Conservation (phyloP, 2,329 filamentous ascomycete species). For the Fusarium sp. region DNA sequence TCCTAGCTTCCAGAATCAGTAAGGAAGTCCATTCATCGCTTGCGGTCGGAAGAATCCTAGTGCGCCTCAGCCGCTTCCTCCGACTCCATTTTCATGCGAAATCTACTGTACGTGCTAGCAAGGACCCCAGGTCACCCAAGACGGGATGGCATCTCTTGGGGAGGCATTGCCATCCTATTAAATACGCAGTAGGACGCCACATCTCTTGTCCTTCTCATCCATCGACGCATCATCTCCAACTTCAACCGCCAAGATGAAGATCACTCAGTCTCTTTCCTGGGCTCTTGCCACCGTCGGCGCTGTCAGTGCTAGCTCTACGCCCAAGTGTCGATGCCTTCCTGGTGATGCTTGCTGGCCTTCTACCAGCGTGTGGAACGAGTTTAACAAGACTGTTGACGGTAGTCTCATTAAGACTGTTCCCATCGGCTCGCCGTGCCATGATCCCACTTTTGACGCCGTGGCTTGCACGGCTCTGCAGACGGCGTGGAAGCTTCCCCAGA, state of each 20-base stretch:
- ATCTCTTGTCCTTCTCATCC: neutral
- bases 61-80: neutral
- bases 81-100: neutral
- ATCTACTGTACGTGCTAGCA: neutral
- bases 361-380: constrained; percentile 52
- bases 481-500: constrained; percentile 55
- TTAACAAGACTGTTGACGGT: constrained; percentile 61
- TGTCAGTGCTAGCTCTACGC: constrained; percentile 7
- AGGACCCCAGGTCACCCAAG: neutral
- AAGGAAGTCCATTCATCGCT: neutral
- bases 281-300: constrained; percentile 23
- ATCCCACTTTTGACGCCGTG: constrained; percentile 55
- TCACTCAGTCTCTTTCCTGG: constrained; percentile 18
- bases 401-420: constrained; percentile 60
- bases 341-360: constrained; percentile 62
- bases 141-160: neutral
- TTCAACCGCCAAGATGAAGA: constrained; percentile 27
- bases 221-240: neutral
- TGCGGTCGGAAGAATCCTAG: neutral
- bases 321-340: constrained; percentile 58
- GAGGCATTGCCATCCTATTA: neutral
- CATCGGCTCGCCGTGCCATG: constrained; percentile 60
- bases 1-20: neutral
- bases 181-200: neutral
- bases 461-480: constrained; percentile 53